Evolutionary conservation across 2,329 filamentous ascomycete species (phyloP).

Genomic region (Sclerotinia borealis): DNA sequence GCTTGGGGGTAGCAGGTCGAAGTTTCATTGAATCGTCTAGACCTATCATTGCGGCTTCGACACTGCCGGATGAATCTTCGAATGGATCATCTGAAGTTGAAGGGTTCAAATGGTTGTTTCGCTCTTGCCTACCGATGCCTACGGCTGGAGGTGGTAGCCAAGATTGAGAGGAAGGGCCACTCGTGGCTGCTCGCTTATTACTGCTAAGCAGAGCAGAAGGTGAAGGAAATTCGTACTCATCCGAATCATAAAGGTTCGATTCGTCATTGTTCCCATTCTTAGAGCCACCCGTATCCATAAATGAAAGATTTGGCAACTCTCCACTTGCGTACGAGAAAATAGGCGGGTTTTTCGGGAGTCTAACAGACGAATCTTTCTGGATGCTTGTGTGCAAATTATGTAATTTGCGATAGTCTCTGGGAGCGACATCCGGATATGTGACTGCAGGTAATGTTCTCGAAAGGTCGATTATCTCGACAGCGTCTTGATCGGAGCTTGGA

Average conservation of each 20-base stretch:
- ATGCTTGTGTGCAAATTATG: constrained; percentile 30
- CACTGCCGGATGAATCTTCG: constrained; percentile 13
- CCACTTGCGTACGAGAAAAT: constrained; percentile 26
- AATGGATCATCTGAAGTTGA: background rate
- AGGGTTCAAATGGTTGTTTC: background rate
- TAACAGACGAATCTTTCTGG: constrained; percentile 21
- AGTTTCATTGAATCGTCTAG: constrained; percentile 20
- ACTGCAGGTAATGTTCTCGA: constrained; percentile 14
- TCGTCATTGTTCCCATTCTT: constrained; percentile 4
- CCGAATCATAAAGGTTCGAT: constrained; percentile 14
- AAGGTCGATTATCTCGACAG: constrained; percentile 30
- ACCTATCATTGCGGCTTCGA: constrained; percentile 27
- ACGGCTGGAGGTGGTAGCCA: background rate
- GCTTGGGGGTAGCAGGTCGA: constrained; percentile 13
- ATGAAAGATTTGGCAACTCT: constrained; percentile 21
- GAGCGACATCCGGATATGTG: constrained; percentile 20
- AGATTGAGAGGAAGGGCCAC: background rate
- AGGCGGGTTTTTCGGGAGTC: constrained; percentile 27
- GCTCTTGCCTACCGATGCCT: background rate
- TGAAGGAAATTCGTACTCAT: constrained; percentile 34
- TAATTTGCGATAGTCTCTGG: constrained; percentile 28
- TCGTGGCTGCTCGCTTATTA: background rate
- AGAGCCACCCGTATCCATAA: constrained; percentile 10
- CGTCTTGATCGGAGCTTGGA: background rate
- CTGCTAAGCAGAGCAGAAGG: constrained; percentile 30